Percentiles rank a stretch among this genome's conserved stretches.
phyloP scores from a whole-genome alignment of 2,329 filamentous ascomycete species.

The Calonectria honghensis region DNA sequence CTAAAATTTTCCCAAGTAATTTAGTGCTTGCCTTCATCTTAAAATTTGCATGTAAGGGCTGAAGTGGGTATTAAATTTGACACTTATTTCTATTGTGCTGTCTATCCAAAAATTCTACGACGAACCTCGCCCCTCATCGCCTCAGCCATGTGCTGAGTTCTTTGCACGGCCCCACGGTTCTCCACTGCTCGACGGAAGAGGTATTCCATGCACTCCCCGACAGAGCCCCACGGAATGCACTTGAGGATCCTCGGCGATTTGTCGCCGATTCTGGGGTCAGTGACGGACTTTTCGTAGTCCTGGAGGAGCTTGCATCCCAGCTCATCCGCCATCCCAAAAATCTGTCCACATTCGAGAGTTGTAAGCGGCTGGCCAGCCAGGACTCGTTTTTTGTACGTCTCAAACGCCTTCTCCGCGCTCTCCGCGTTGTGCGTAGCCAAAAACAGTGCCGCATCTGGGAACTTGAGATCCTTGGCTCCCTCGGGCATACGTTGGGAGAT shows the following conservation, averaged over 20 bases:
- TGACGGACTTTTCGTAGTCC: constrained; percentile 49
- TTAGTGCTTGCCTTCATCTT: not conserved
- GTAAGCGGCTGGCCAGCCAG: constrained; percentile 56
- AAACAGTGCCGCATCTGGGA: constrained; percentile 68
- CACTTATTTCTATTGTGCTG: not conserved
- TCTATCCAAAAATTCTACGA: constrained; percentile 51
- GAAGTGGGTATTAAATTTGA: not conserved
- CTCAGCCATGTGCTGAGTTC: constrained; percentile 56
- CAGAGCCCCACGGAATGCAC: constrained; percentile 62
- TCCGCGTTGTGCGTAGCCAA: constrained; percentile 72
- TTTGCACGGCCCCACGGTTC: constrained; percentile 61
- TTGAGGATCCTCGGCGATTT: constrained; percentile 59
- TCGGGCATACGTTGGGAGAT: constrained; percentile 60
- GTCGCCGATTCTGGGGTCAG: constrained; percentile 30
- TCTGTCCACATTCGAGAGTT: constrained; percentile 69
- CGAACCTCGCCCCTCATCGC: constrained; percentile 57
- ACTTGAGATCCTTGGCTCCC: constrained; percentile 50
- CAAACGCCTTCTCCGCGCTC: constrained; percentile 64
- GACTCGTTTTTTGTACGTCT: constrained; percentile 64
- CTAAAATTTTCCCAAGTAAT: not conserved
- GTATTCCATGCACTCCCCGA: constrained; percentile 63
- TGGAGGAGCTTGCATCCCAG: constrained; percentile 70
- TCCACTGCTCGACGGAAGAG: constrained; percentile 62
- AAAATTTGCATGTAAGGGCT: not conserved
- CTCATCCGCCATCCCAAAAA: constrained; percentile 76